Base-by-base conservation (phyloP, 1,284 basidiomycete genomes). In the Sanguinoderma infundibulare region DNA sequence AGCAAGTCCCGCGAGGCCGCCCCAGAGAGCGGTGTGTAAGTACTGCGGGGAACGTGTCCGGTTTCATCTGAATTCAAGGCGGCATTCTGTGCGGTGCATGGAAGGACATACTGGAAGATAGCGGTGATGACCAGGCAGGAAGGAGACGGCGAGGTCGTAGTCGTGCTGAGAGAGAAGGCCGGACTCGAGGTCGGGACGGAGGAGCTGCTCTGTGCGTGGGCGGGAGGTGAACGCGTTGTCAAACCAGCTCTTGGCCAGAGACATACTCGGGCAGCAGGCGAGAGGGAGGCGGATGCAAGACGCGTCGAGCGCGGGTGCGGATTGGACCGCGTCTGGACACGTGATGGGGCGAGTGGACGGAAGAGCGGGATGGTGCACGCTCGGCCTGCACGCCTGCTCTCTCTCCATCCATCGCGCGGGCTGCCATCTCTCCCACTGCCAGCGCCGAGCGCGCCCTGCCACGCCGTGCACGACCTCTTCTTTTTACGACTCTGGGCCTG, bases 171-270 rank as follows among this genome's bases (percentile, higher is more conserved):
- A 79, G 56, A 91, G 75, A 59, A 79, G 77, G 20, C 83, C 85
- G 30, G 78, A 75, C 42, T 89, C 84, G 47, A 83, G 78, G 67
- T 90, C 84, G 47, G 87, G 87, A 9, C 77, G 74, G 39, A 90
- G 78, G 56, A 90, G 83, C 32, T 75, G 72, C 59, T 76, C 72
- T 0, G 79, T 70, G 26, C 67, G 69, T 55, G 71, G 67, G 55
- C 69, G 75, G 34, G 74, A 74, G 53, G 62, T 67, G 67, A 83
- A 83, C 4, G 75, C 78, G 49, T 67, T 62, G 60, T 77, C 76
- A 28, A 82, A 67, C 81, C 79, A 84, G 35, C 71, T 55, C 62
- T 66, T 66, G 39, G 62, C 58, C 15, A 60, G 40, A 52, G 63
- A 57, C 64, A 66, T 66, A 40, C 75, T 53, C 22, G 73, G 64